These are phyloP conservation scores for Scleromitrula shiraiana DNA, from an alignment of 2,329 filamentous ascomycete genomes.

Conservation along the genomic window DNA sequence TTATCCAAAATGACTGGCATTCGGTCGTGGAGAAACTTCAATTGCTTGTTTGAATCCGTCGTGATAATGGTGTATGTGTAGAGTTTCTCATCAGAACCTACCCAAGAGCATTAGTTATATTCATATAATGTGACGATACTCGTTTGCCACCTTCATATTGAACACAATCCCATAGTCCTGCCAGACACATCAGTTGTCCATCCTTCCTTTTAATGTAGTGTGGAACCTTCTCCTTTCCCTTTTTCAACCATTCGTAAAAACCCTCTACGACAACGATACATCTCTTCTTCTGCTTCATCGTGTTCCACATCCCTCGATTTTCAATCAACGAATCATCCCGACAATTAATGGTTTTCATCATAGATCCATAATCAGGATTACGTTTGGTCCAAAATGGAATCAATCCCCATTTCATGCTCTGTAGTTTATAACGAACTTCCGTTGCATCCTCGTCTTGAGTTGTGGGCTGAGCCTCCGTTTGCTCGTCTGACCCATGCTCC, in stretches of 20 bases:
- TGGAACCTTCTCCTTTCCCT: constrained; percentile 72
- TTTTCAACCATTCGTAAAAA: constrained; percentile 95
- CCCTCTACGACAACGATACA: constrained; percentile 85
- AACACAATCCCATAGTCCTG: constrained; percentile 86
- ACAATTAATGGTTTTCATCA: constrained; percentile 91
- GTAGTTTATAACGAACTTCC: constrained; percentile 64
- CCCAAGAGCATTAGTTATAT: constrained; percentile 7
- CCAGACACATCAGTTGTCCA: constrained; percentile 72
- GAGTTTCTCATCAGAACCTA: constrained; percentile 54
- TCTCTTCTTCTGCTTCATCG: constrained; percentile 82
- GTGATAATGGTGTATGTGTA: constrained; percentile 96
- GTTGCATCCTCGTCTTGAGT: constrained; percentile 12
- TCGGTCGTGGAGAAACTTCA: constrained; percentile 82
- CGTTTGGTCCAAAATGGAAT: constrained; percentile 90
- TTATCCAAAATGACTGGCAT: constrained; percentile 92
- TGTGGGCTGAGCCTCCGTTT: constrained; percentile 16
- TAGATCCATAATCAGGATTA: constrained; percentile 65
- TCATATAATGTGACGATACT: not conserved
- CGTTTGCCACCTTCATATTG: constrained; percentile 60
- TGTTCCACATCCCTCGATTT: constrained; percentile 78
- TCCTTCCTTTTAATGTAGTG: constrained; percentile 79
- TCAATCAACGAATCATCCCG: constrained; percentile 76
- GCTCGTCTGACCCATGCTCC: constrained; percentile 17
- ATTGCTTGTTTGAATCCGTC: constrained; percentile 72
- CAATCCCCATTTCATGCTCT: constrained; percentile 94